phyloP scores from a whole-genome alignment of 495 filamentous ascomycete species.

The Penicillium maclennaniae region DNA sequence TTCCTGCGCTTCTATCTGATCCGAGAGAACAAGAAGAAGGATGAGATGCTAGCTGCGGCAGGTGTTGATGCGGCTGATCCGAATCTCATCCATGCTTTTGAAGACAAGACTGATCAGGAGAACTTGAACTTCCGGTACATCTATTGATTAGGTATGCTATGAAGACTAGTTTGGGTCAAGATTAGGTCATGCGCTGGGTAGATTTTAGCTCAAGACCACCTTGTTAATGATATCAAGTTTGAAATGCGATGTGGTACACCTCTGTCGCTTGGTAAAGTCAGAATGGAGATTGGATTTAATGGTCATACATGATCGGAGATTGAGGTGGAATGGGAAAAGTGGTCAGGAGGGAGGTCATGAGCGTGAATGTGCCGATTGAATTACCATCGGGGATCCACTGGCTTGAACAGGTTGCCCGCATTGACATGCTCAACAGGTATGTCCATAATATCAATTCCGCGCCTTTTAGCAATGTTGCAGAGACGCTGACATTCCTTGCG shows the following conservation, averaged over 20 bases:
- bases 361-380: background rate
- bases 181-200: no score
- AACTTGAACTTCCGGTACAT: conserved; percentile 48
- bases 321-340: background rate
- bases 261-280: background rate
- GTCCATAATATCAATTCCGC: conserved; percentile 11
- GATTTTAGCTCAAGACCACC: no score
- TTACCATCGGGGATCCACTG: conserved; percentile 2
- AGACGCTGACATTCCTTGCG: conserved; percentile 16
- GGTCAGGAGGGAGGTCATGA: no score
- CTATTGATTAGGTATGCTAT: conserved; percentile 25
- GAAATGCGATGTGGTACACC: background rate
- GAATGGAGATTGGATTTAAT: background rate
- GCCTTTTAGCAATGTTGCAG: conserved; percentile 5
- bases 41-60: conserved; percentile 27
- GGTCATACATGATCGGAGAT: background rate
- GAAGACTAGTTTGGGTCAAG: no score
- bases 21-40: conserved; percentile 39
- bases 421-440: background rate
- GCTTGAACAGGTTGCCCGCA: background rate
- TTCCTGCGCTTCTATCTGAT: conserved; percentile 37
- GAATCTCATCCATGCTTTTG: conserved; percentile 39
- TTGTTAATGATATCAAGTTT: no score
- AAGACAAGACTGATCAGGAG: conserved; percentile 47
- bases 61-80: conserved; percentile 27